Conservation (phyloP, 179 eudicot species). For the Pouteria campechiana region DNA sequence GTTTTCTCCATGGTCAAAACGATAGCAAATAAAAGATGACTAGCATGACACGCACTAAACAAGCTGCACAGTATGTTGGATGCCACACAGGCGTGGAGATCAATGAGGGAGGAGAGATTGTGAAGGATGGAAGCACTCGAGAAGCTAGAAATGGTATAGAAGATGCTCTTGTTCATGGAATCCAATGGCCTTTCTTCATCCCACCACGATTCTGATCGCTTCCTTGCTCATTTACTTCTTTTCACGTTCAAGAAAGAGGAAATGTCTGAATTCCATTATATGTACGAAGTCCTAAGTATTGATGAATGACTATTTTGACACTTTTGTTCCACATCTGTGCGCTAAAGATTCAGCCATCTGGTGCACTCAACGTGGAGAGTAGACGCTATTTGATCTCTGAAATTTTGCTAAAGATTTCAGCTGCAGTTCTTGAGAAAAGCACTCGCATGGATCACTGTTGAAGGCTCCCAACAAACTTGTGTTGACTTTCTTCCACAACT, state of each 20-base stretch:
- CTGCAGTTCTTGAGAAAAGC: conserved; percentile 16
- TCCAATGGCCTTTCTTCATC: conserved; percentile 16
- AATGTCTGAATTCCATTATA: not conserved
- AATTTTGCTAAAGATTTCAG: conserved; percentile 40
- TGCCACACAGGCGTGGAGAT: too few species aligned
- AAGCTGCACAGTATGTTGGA: too few species aligned
- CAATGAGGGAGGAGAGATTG: too few species aligned
- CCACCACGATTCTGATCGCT: conserved; percentile 36
- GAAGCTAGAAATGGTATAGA: conserved; percentile 55
- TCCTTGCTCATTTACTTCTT: conserved; percentile 46
- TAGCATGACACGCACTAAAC: too few species aligned
- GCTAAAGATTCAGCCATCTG: conserved; percentile 55
- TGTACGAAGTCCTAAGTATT: not conserved
- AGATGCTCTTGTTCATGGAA: conserved; percentile 23
- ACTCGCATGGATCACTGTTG: conserved; percentile 6
- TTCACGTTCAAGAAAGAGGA: conserved; percentile 15
- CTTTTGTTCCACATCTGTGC: not conserved
- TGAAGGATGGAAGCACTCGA: conserved; percentile 46
- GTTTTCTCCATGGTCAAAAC: too few species aligned
- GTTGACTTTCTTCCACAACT: not conserved
- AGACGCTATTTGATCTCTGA: conserved; percentile 59
- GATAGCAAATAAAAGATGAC: too few species aligned
- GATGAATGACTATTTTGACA: not conserved
- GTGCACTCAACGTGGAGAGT: conserved; percentile 36
- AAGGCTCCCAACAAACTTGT: conserved; percentile 9